Conservation (phyloP, 1,284 basidiomycete species). For the Ganoderma resinaceum region DNA sequence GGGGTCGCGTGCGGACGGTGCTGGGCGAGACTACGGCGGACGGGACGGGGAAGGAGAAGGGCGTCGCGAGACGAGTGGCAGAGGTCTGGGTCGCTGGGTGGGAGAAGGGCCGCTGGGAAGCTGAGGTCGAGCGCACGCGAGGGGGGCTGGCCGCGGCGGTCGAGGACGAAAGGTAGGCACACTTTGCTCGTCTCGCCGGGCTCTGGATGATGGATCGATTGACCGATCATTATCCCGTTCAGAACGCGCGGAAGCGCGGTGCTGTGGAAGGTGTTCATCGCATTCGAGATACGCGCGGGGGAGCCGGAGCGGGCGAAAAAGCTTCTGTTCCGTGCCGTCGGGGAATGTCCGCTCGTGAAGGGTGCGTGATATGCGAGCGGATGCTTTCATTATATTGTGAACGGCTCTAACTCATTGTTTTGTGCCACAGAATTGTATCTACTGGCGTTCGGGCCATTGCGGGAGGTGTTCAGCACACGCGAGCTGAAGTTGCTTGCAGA, state of each 20-base stretch:
- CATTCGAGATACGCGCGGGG: constrained; percentile 80
- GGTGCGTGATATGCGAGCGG: constrained; percentile 50
- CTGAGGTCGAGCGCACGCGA: constrained; percentile 74
- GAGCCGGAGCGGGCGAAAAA: constrained; percentile 74
- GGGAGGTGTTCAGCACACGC: constrained; percentile 66
- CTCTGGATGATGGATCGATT: constrained; percentile 5
- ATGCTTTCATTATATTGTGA: constrained; percentile 12
- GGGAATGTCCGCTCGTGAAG: constrained; percentile 84
- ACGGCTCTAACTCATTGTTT: constrained; percentile 19
- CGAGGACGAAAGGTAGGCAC: constrained; percentile 60
- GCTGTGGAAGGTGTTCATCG: constrained; percentile 83
- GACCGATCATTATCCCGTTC: constrained; percentile 13
- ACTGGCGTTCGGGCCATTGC: constrained; percentile 80
- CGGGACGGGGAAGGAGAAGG: constrained; percentile 50
- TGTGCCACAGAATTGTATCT: constrained; percentile 78
- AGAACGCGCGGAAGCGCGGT: constrained; percentile 75
- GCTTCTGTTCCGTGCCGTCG: constrained; percentile 80
- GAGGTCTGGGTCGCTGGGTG: constrained; percentile 83
- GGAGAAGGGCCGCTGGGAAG: constrained; percentile 74
- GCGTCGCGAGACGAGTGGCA: constrained; percentile 61
- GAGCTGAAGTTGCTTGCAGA: constrained; percentile 79
- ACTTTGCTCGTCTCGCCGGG: neutral
- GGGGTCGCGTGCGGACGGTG: constrained; percentile 68
- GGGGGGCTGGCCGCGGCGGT: constrained; percentile 66
- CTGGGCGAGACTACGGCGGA: constrained; percentile 50